Conservation (phyloP, 2,329 filamentous ascomycete genomes). For the Tolypocladium endophyticum region DNA sequence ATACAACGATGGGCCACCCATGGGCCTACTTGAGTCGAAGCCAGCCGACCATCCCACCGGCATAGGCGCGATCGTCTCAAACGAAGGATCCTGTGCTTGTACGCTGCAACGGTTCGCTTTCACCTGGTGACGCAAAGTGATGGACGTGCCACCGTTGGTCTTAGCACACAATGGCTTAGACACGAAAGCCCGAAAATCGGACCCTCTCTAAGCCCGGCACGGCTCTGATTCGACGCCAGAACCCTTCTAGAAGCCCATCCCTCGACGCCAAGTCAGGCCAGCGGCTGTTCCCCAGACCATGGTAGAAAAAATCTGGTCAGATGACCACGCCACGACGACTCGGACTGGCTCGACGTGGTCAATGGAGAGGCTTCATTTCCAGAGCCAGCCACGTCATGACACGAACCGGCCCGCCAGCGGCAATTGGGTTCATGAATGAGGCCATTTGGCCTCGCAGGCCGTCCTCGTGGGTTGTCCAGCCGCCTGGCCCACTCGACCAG, state of each 20-base stretch:
- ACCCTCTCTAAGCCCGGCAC: neutral
- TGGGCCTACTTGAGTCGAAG: neutral
- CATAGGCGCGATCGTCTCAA: neutral
- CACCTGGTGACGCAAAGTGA: neutral
- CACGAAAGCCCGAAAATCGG: neutral
- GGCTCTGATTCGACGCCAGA: neutral
- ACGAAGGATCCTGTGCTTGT: too few species aligned
- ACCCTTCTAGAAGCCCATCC: neutral
- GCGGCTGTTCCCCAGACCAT: neutral
- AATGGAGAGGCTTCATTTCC: neutral
- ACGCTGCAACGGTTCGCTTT: neutral
- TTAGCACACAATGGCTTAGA: neutral
- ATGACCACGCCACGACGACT: slow-evolving; percentile 1
- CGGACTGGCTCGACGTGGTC: slow-evolving; percentile 2
- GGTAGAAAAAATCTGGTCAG: slow-evolving; percentile 1
- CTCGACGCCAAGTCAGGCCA: neutral
- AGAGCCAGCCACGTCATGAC: neutral
- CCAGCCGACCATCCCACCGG: neutral
- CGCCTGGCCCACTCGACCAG: neutral
- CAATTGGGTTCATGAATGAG: neutral
- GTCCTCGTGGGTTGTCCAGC: neutral
- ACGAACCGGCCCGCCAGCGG: neutral
- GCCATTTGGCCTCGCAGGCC: neutral
- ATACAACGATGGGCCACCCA: neutral
- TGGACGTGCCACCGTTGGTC: neutral